Conservation (phyloP, 257 asterid species). For the Nicotiana undulata region DNA sequence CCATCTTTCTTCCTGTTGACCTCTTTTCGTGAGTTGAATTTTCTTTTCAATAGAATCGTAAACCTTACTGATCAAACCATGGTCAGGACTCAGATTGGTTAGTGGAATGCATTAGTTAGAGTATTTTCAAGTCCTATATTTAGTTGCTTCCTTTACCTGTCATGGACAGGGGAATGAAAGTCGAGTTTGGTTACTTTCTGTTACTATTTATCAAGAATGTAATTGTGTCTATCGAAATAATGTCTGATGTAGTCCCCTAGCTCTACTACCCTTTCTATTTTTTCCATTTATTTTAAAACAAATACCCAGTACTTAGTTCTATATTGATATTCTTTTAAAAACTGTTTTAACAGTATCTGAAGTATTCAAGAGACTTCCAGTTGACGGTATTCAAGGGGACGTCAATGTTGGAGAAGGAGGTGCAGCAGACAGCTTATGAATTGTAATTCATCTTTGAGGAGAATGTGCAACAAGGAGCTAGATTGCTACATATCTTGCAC, state of each 20-base stretch:
- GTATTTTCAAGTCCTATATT: neutral
- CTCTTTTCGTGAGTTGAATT: neutral
- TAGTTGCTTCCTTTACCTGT: neutral
- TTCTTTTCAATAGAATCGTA: neutral
- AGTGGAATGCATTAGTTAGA: neutral
- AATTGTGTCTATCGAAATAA: neutral
- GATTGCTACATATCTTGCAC: neutral
- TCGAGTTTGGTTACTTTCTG: neutral
- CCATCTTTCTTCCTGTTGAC: neutral
- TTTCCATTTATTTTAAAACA: neutral
- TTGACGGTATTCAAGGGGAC: slow-evolving; percentile 83
- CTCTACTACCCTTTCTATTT: neutral
- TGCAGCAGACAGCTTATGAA: slow-evolving; percentile 23
- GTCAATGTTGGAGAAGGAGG: slow-evolving; percentile 78
- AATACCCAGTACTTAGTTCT: neutral
- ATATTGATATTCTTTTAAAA: neutral
- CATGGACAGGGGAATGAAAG: neutral
- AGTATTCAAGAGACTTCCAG: slow-evolving; percentile 69
- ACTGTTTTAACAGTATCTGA: slow-evolving; percentile 11
- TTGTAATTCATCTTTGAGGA: neutral
- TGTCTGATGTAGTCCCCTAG: neutral
- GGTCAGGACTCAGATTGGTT: neutral
- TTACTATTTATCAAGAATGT: neutral
- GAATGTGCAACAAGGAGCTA: neutral
- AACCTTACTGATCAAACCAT: neutral